Conservation (phyloP, 495 filamentous ascomycete species). For the Immersiella caudata region DNA sequence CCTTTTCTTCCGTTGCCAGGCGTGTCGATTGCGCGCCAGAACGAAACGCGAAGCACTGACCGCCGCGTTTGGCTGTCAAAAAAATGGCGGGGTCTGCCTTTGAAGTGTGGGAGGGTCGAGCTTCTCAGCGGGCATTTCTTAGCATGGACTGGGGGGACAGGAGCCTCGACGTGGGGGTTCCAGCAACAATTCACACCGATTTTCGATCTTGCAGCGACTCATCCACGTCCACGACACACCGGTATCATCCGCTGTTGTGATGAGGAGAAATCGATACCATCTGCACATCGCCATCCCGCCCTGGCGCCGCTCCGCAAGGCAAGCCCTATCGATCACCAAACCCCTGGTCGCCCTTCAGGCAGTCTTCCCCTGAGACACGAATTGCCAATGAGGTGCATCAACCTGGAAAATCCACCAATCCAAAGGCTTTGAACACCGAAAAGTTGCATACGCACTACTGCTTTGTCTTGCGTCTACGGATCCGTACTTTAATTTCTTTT, state of each 20-base stretch:
- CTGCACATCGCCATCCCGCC: conserved; percentile 9
- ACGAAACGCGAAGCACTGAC: too few species aligned
- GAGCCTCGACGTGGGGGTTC: conserved; percentile 11
- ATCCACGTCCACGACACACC: background rate
- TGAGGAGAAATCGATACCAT: conserved; percentile 11
- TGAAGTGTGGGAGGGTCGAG: background rate
- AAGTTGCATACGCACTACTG: background rate
- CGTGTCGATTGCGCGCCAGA: too few species aligned
- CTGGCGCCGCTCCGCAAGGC: background rate
- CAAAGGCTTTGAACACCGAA: background rate
- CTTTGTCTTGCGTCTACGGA: background rate
- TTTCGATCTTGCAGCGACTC: conserved; percentile 7
- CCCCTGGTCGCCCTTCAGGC: background rate
- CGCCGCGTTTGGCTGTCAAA: too few species aligned
- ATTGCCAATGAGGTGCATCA: background rate
- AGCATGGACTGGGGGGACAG: background rate
- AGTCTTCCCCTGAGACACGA: conserved; percentile 13
- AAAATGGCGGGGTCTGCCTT: too few species aligned
- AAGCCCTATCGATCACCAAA: conserved; percentile 9
- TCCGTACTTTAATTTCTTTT: background rate
- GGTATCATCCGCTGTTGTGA: background rate
- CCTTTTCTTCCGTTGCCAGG: too few species aligned
- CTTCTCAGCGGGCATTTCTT: background rate
- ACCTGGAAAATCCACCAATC: background rate
- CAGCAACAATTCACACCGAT: conserved; percentile 6